A percentile compares a stretch with the other conserved stretches of the same genome.
phyloP scores from a whole-genome alignment of 768 basidiomycete genomes.

The Hygrophoropsis aurantiaca region DNA sequence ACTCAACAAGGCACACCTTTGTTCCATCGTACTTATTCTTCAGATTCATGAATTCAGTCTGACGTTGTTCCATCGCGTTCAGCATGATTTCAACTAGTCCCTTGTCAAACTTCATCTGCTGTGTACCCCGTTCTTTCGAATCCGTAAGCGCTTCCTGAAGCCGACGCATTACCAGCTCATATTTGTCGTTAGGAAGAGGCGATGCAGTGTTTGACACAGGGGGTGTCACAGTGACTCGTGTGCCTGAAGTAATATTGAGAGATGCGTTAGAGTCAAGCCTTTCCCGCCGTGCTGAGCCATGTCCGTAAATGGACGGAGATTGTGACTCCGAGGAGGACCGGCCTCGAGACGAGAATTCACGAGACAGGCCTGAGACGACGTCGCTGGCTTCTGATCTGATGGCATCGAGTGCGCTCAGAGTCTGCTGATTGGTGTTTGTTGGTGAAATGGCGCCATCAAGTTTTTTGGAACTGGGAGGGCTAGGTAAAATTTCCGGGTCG shows the following conservation, averaged over 20 bases:
- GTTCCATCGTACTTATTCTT: constrained; percentile 81
- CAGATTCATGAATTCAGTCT: constrained; percentile 59
- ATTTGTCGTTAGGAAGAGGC: constrained; percentile 30
- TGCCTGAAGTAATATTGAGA: constrained; percentile 15
- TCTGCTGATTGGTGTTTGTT: neutral
- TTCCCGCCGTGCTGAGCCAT: constrained; percentile 12
- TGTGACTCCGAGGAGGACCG: constrained; percentile 36
- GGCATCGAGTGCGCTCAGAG: neutral
- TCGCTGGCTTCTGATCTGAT: constrained; percentile 10
- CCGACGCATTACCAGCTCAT: constrained; percentile 47
- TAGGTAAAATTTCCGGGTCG: neutral
- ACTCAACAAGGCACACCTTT: constrained; percentile 58
- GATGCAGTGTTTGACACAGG: constrained; percentile 33
- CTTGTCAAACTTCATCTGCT: constrained; percentile 71
- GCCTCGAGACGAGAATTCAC: constrained; percentile 13
- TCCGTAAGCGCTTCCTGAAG: constrained; percentile 64
- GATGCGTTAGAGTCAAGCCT: constrained; percentile 26
- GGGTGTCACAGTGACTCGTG: constrained; percentile 47
- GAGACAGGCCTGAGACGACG: constrained; percentile 9
- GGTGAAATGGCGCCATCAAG: neutral
- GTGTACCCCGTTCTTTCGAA: constrained; percentile 56
- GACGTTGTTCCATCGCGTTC: constrained; percentile 60
- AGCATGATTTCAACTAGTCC: constrained; percentile 71
- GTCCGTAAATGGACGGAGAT: constrained; percentile 11
- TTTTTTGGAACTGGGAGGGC: neutral